Percentiles rank a stretch among this genome's conserved stretches.
Conservation (phyloP, 495 filamentous ascomycete species). For the Tuber microsphaerosporum region DNA sequence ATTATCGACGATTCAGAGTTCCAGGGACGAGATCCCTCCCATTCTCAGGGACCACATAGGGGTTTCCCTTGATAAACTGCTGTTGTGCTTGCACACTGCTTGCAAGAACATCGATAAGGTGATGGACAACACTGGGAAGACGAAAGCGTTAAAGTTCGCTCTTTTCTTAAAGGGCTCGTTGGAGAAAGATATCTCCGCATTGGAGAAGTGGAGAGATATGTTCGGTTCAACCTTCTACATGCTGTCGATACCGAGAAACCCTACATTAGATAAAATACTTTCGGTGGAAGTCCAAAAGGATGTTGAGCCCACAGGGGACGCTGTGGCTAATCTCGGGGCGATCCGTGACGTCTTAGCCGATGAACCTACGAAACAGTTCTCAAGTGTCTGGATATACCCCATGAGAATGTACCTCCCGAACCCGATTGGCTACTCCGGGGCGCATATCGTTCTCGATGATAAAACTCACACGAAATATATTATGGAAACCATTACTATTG, state of each 20-base stretch:
- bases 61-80: constrained; percentile 41
- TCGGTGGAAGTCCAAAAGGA: not conserved
- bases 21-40: constrained; percentile 43
- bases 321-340: constrained; percentile 10
- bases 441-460: constrained; percentile 36
- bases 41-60: constrained; percentile 41
- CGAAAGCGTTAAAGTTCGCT: constrained; percentile 16
- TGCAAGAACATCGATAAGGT: constrained; percentile 34
- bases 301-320: constrained; percentile 9
- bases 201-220: constrained; percentile 45
- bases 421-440: constrained; percentile 21
- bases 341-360: constrained; percentile 26
- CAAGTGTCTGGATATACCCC: not conserved
- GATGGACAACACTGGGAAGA: constrained; percentile 23
- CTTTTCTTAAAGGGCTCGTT: constrained; percentile 37
- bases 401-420: constrained; percentile 23
- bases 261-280: constrained; percentile 40
- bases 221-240: constrained; percentile 46
- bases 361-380: not conserved
- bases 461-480: constrained; percentile 11
- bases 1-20: constrained; percentile 42
- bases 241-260: constrained; percentile 41
- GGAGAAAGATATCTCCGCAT: constrained; percentile 40
- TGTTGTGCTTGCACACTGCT: constrained; percentile 40
- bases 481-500: not conserved